Conservation (phyloP, 768 basidiomycete species). For the Coprinopsis strossmayeri region DNA sequence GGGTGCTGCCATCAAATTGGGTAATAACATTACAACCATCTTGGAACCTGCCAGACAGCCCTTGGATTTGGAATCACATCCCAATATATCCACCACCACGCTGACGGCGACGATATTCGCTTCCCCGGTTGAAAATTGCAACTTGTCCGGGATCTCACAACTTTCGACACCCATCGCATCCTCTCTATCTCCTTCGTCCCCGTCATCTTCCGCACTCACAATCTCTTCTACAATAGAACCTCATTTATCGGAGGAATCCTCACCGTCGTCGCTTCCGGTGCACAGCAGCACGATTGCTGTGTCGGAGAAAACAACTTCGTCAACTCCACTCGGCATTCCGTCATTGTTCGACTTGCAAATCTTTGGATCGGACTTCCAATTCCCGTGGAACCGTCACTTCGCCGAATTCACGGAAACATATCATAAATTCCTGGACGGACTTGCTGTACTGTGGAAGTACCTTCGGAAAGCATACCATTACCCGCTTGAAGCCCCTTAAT, state of each 20-base stretch:
- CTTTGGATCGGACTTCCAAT: not conserved
- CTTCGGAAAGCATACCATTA: not conserved
- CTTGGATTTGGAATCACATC: not conserved
- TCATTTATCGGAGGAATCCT: too few species aligned
- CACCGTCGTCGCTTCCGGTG: too few species aligned
- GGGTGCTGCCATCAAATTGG: not conserved
- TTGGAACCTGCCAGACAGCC: not conserved
- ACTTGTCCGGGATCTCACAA: not conserved
- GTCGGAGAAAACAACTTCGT: not conserved
- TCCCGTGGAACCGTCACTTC: constrained; percentile 1
- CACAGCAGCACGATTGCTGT: too few species aligned
- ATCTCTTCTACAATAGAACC: too few species aligned
- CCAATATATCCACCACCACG: not conserved
- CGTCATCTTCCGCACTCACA: too few species aligned
- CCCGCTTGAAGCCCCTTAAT: not conserved
- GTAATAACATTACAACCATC: too few species aligned
- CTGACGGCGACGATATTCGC: not conserved
- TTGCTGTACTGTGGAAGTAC: constrained; percentile 3
- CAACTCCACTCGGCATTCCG: not conserved
- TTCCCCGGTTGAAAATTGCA: not conserved
- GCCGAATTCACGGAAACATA: not conserved
- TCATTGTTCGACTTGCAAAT: not conserved
- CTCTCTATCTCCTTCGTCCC: too few species aligned
- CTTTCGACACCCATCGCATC: too few species aligned
- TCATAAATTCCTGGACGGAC: not conserved